phyloP scores from a whole-genome alignment of 164 flowering plant genomes.

The Dillenia suffruticosa region DNA sequence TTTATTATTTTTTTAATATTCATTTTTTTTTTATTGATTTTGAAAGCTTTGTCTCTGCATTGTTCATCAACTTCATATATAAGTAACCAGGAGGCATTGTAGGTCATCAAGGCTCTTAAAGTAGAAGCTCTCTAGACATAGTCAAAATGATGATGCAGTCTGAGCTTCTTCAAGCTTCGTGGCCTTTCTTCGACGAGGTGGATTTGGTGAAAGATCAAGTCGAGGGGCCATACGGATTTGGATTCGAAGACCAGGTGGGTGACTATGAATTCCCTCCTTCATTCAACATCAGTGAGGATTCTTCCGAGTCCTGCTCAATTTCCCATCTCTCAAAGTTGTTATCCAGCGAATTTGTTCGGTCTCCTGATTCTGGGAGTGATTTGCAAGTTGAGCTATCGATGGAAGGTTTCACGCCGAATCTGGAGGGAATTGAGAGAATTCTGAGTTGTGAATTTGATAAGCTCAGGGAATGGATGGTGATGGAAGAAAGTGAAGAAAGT shows the following conservation, averaged over 20 bases:
- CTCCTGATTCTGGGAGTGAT: slow-evolving; percentile 3
- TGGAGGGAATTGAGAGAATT: slow-evolving; percentile 12
- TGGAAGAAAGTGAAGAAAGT: slow-evolving; percentile 19
- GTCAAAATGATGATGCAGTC: slow-evolving; percentile 25
- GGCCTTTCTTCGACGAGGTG: slow-evolving; percentile 17
- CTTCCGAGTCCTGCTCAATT: slow-evolving; percentile 12
- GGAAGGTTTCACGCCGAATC: slow-evolving; percentile 4
- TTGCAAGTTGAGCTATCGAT: not conserved
- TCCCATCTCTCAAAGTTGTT: slow-evolving; percentile 6
- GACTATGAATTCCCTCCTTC: slow-evolving; percentile 23
- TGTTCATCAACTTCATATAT: slow-evolving; percentile 2
- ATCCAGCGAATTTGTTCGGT: slow-evolving; percentile 1
- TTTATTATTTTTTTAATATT: not conserved
- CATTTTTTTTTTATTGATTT: slow-evolving; percentile 2
- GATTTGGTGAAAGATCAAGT: slow-evolving; percentile 13
- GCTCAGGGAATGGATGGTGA: slow-evolving; percentile 2
- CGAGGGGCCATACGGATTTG: slow-evolving; percentile 9
- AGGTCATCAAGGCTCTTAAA: not conserved
- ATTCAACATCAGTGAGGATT: slow-evolving; percentile 15
- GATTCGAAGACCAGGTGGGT: slow-evolving; percentile 11
- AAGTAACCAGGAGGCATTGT: slow-evolving; percentile 1
- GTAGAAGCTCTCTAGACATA: not conserved
- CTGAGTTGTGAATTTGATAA: slow-evolving; percentile 6
- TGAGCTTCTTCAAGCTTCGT: slow-evolving; percentile 22
- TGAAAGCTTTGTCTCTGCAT: slow-evolving; percentile 2